phyloP scores from a whole-genome alignment of 2,329 filamentous ascomycete species.

The Zarea fungicola region DNA sequence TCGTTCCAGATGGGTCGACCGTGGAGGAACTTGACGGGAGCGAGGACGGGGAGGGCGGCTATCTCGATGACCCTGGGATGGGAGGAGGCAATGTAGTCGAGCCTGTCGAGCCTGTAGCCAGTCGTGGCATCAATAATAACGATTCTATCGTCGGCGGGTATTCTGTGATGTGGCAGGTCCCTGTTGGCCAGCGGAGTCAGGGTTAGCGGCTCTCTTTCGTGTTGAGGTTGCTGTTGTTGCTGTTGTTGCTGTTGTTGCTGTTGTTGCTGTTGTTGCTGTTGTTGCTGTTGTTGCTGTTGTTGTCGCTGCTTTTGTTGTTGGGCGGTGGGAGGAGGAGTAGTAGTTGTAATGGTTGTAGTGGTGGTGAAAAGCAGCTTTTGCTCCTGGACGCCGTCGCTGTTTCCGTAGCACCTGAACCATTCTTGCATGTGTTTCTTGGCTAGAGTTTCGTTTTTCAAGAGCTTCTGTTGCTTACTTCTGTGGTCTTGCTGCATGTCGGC shows the following conservation, averaged over 20 bases:
- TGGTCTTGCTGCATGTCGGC: too few species aligned
- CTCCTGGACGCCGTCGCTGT: not conserved
- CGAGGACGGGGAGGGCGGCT: constrained; percentile 28
- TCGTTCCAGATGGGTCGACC: constrained; percentile 36
- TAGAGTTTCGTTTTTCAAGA: not conserved
- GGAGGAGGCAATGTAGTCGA: not conserved
- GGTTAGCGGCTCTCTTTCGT: not conserved
- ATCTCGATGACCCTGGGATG: not conserved
- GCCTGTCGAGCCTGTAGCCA: not conserved
- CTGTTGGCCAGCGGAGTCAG: not conserved
- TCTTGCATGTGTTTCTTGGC: not conserved
- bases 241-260: too few species aligned
- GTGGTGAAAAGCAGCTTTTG: not conserved
- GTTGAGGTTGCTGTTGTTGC: too few species aligned
- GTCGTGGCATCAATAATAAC: constrained; percentile 1
- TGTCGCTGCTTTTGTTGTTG: too few species aligned
- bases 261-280: too few species aligned
- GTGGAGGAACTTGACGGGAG: constrained; percentile 36
- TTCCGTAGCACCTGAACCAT: not conserved
- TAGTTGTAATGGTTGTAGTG: too few species aligned
- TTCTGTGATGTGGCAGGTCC: not conserved
- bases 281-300: too few species aligned
- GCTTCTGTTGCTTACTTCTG: not conserved
- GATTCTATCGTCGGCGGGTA: not conserved
- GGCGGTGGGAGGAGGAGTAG: too few species aligned